Evolutionary conservation across 2,329 filamentous ascomycete species (phyloP), one percentile per base, ranked within the genome.

Genomic region (Ascochyta clinopodiicola): DNA sequence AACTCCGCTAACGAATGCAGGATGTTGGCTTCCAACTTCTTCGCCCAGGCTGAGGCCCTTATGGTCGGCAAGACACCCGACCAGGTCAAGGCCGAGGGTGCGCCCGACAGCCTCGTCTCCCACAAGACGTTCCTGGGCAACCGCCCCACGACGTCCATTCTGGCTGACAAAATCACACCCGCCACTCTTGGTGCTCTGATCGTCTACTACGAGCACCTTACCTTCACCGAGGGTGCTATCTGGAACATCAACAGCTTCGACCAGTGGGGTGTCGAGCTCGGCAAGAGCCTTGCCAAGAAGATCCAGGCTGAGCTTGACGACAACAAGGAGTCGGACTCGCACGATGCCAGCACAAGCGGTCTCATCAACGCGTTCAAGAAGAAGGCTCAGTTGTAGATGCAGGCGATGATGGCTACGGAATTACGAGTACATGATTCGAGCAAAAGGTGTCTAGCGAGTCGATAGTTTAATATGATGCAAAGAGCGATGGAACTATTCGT

Each of bases 171-270:
- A 82, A 98, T 99, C 75, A 96, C 95, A 17, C 95, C 95, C 8
- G 91, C 88, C 38, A 92, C 96, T 70, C 86, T 99, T 43, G 95
- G 95, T 73, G 94, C 95, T 3, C 81, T 99, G 69, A 99, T 99
- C 69, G 94, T 92, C 64, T 99, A 98, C 85, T 99, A 99, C 80
- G 95, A 99, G 84, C 95, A 99, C 81, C 81, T 98, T 59, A 98
- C 95, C 52, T 99, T 99, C 79, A 96, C 91, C 34, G 95, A 99
- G 81, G 95, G 95, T 70, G 94, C 93, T 47, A 84, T 99, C 75
- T 99, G 95, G 95, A 96, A 98, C 81, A 96, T 99, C 84, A 99
- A 99, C 86, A 92, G 89, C 73, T 99, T 98, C 75, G 95, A 99
- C 81, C 95, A 99, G 84, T 99, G 95, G 95, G 95, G 95, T 80